Conservation (phyloP, 1,284 basidiomycete species). For the Laetiporus sulphureus region DNA sequence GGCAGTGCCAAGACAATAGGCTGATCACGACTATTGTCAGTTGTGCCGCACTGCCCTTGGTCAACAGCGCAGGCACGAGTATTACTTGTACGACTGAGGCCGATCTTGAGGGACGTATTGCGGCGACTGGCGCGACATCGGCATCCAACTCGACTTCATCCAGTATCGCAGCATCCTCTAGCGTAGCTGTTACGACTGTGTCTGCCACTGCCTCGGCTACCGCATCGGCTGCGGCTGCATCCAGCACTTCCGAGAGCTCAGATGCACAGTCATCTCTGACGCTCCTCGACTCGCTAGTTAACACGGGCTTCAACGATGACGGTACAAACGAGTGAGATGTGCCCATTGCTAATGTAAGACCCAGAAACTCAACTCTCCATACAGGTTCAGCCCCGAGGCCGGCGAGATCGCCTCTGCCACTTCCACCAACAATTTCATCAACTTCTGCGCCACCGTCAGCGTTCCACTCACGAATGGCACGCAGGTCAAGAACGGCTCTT, state of each 20-base stretch:
- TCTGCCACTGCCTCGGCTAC: conserved; percentile 7
- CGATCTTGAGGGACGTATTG: conserved; percentile 33
- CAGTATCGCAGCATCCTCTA: conserved; percentile 1
- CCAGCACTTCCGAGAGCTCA: conserved; percentile 3
- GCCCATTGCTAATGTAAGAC: too few species aligned
- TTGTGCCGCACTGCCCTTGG: conserved; percentile 48
- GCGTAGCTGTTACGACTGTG: conserved; percentile 2
- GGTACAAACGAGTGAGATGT: conserved; percentile 33
- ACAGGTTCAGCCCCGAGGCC: conserved; percentile 23
- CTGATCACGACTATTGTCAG: conserved; percentile 25
- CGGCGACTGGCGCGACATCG: conserved; percentile 31
- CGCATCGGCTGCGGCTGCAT: conserved; percentile 3
- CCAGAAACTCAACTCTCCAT: too few species aligned
- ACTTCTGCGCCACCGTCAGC: conserved; percentile 33
- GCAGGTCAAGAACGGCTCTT: conserved; percentile 47
- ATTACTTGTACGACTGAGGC: conserved; percentile 39
- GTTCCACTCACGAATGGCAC: conserved; percentile 38
- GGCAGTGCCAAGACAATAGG: background rate
- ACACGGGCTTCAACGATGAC: conserved; percentile 21
- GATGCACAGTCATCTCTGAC: conserved; percentile 28
- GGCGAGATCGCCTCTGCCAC: conserved; percentile 40
- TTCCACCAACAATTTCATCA: conserved; percentile 52
- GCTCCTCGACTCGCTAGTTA: conserved; percentile 19
- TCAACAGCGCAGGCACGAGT: conserved; percentile 35
- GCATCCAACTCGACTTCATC: conserved; percentile 5